phyloP scores from a whole-genome alignment of 495 filamentous ascomycete species.

The Parachaetomium inaequale region DNA sequence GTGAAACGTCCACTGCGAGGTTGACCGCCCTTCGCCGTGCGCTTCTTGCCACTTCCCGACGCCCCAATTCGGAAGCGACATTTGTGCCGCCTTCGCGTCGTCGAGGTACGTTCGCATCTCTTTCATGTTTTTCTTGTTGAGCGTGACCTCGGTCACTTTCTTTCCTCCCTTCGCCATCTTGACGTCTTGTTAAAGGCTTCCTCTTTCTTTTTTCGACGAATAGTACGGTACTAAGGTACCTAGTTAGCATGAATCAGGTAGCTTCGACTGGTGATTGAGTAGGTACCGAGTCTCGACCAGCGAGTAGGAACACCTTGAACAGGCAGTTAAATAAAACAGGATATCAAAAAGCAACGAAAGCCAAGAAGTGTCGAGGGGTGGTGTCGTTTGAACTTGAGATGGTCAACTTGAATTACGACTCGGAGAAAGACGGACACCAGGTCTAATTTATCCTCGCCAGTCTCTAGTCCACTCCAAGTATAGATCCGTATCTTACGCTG shows the following conservation, averaged over 20 bases:
- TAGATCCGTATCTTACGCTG: background rate
- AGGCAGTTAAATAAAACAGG: background rate
- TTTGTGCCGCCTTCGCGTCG: background rate
- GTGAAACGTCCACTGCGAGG: background rate
- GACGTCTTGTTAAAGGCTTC: background rate
- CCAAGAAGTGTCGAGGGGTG: background rate
- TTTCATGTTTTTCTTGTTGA: background rate
- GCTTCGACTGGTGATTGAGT: background rate
- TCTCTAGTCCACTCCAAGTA: background rate
- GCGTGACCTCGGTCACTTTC: background rate
- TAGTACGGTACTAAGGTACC: background rate
- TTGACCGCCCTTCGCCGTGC: background rate
- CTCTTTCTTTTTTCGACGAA: background rate
- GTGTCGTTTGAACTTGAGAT: no score
- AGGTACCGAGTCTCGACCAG: conserved; percentile 2
- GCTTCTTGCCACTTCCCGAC: background rate
- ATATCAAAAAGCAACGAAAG: background rate
- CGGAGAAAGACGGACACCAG: background rate
- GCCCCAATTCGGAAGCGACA: background rate
- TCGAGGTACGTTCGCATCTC: background rate
- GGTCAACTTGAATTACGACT: background rate
- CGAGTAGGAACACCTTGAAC: background rate
- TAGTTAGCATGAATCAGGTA: background rate
- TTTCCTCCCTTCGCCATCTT: background rate
- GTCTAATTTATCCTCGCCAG: background rate